Base-by-base conservation (phyloP, 805 yeast genomes). In the Tetrapisispora namnaoensis region DNA sequence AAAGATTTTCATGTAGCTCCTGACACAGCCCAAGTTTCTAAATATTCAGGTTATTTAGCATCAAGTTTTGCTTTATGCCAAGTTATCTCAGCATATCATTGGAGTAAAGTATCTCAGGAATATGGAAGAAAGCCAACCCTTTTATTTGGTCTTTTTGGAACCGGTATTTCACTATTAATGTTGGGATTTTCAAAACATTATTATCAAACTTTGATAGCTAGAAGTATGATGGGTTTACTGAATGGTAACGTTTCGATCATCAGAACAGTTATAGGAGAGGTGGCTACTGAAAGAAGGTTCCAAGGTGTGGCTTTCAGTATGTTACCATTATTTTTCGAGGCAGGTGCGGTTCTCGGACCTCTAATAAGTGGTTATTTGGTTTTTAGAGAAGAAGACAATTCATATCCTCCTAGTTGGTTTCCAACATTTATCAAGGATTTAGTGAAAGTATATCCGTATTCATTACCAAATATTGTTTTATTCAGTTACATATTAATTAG, bases 231-330 rank as follows among this genome's bases (percentile, higher is more conserved):
- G 66, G 87, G 87, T 0, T 63, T 75, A 2, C 62, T 80, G 39
- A 81, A 80, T 57, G 87, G 86, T 7, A 81, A 81, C 58, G 76
- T 79, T 9, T 80, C 82, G 0, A 84, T 81, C n/a, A 58, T 81
- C 32, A 66, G 86, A 59, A 81, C 86, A 0, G 64, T 73, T 44
- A 69, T 81, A 42, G 86, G 85, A 2, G 87, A 81, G 57, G 62
- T 78, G 16, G 82, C 83, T 4, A 65, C 65, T 1, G 76, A 80
- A 49, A 68, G 78, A 46, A 67, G 70, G 35, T 85, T 80, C 57
- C 84, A 80, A 59, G 82, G 83, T 10, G 48, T 79, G 9, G 85
- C 85, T 1, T 79, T 81, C 55, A 72, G 80, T 39, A 75, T 78
- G 2, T 69, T 81, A 63, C 86, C 87, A 0, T 61, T 81, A 36